A percentile compares a stretch with the other conserved stretches of the same genome.
Evolutionary conservation across 2,329 filamentous ascomycete genomes (phyloP).

Genomic region (Raffaelea arxii): DNA sequence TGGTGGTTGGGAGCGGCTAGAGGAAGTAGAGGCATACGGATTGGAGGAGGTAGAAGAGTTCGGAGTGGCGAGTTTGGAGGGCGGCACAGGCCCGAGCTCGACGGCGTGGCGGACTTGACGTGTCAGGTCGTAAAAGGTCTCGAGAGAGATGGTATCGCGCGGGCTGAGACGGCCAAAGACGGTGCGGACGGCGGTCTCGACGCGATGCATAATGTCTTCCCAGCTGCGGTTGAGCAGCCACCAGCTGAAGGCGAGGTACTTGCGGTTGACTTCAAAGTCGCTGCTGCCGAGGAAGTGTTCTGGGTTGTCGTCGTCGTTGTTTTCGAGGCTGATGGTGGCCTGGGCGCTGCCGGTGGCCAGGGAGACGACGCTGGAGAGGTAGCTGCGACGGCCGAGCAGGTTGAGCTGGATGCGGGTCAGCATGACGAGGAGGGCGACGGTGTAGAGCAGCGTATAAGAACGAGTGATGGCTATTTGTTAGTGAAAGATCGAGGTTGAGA

Average conservation of each 20-base stretch:
- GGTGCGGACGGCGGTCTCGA: conserved; percentile 77
- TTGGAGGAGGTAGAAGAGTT: neutral
- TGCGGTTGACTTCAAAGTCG: conserved; percentile 91
- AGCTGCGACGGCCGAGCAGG: conserved; percentile 87
- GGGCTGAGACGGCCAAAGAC: conserved; percentile 86
- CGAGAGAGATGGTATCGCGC: conserved; percentile 75
- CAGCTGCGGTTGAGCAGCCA: conserved; percentile 91
- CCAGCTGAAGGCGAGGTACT: conserved; percentile 95
- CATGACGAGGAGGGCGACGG: conserved; percentile 77
- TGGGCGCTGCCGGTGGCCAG: conserved; percentile 68
- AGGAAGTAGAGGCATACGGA: neutral
- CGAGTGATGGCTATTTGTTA: conserved; percentile 64
- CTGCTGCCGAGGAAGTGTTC: conserved; percentile 71
- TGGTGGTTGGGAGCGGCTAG: neutral
- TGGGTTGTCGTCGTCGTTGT: conserved; percentile 79
- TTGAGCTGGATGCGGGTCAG: conserved; percentile 95
- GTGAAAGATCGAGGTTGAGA: neutral
- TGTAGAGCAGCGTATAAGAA: conserved; percentile 87
- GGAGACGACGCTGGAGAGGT: conserved; percentile 89
- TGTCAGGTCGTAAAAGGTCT: conserved; percentile 69
- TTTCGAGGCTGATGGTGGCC: conserved; percentile 78
- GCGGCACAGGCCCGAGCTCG: conserved; percentile 40
- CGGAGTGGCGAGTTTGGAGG: neutral
- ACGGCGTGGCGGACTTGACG: conserved; percentile 76
- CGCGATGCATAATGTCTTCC: conserved; percentile 69